Evolutionary conservation across 352 stramenopile genomes (phyloP).

Genomic region (Phytopythium vexans): DNA sequence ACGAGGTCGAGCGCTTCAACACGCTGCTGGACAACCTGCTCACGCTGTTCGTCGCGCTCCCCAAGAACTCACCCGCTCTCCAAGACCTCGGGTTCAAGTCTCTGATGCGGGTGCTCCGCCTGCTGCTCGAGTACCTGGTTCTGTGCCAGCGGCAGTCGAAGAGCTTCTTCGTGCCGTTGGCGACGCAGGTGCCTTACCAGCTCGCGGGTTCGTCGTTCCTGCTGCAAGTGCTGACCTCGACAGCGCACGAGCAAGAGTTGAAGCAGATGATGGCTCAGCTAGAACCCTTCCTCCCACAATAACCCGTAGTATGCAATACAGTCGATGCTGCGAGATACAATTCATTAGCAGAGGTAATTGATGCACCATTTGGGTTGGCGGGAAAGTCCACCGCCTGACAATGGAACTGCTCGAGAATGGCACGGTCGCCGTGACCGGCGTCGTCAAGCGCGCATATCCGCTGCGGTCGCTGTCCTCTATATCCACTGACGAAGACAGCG

Average conservation of each 20-base stretch:
- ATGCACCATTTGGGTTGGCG: background rate
- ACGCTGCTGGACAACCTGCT: conserved; percentile 61
- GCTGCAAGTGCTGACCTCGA: conserved; percentile 44
- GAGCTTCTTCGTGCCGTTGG: conserved; percentile 29
- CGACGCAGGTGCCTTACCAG: conserved; percentile 39
- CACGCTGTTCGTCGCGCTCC: conserved; percentile 59
- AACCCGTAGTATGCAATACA: conserved; percentile 1
- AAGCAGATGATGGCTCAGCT: conserved; percentile 41
- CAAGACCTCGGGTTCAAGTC: conserved; percentile 41
- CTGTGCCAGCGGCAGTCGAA: conserved; percentile 36
- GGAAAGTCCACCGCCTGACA: background rate
- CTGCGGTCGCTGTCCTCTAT: conserved; percentile 28
- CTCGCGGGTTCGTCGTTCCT: conserved; percentile 64
- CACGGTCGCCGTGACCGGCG: conserved; percentile 27
- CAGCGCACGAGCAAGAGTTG: conserved; percentile 45
- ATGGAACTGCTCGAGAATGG: conserved; percentile 21
- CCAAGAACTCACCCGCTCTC: conserved; percentile 13
- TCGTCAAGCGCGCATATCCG: conserved; percentile 59
- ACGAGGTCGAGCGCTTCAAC: conserved; percentile 46
- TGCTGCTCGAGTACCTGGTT: conserved; percentile 54
- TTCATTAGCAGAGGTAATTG: background rate
- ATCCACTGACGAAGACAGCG: background rate
- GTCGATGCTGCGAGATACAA: background rate
- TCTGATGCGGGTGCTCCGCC: conserved; percentile 60
- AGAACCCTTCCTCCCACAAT: conserved; percentile 16